Percentiles rank a stretch among this genome's conserved stretches.
Conservation (phyloP, 805 yeast genomes). For the Metschnikowia cubensis region DNA sequence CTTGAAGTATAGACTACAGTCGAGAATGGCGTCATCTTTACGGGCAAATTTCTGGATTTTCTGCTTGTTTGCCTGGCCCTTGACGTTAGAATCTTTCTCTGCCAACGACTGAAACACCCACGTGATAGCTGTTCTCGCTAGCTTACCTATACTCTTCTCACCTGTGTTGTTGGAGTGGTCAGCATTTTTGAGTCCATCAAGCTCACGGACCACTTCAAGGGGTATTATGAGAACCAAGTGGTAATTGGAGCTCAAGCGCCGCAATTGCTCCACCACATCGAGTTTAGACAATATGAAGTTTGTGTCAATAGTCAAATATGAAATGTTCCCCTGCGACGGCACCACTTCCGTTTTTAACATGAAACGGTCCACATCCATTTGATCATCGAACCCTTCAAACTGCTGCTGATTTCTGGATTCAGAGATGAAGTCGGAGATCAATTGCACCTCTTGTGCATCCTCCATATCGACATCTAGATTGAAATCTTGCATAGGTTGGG, state of each 20-base stretch:
- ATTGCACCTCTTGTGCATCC: conserved; percentile 39
- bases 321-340: conserved; percentile 19
- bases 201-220: conserved; percentile 60
- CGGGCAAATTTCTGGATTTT: conserved; percentile 39
- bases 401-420: conserved; percentile 9
- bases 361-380: conserved; percentile 17
- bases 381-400: conserved; percentile 7
- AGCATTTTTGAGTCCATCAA: conserved; percentile 75
- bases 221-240: conserved; percentile 64
- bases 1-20: conserved; percentile 70
- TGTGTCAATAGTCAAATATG: conserved; percentile 70
- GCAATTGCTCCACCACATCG: conserved; percentile 50
- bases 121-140: conserved; percentile 70
- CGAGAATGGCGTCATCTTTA: conserved; percentile 82
- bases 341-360: conserved; percentile 12
- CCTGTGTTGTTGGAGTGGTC: conserved; percentile 17
- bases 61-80: conserved; percentile 64
- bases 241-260: conserved; percentile 35
- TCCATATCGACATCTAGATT: conserved; percentile 34
- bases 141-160: conserved; percentile 41
- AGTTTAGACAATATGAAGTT: conserved; percentile 75
- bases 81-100: conserved; percentile 43
- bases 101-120: conserved; percentile 72
- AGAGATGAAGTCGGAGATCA: conserved; percentile 40
- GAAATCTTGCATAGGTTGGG: not conserved